Base-by-base conservation (phyloP, 2,329 filamentous ascomycete genomes). In the Rasamsonia emersonii region DNA sequence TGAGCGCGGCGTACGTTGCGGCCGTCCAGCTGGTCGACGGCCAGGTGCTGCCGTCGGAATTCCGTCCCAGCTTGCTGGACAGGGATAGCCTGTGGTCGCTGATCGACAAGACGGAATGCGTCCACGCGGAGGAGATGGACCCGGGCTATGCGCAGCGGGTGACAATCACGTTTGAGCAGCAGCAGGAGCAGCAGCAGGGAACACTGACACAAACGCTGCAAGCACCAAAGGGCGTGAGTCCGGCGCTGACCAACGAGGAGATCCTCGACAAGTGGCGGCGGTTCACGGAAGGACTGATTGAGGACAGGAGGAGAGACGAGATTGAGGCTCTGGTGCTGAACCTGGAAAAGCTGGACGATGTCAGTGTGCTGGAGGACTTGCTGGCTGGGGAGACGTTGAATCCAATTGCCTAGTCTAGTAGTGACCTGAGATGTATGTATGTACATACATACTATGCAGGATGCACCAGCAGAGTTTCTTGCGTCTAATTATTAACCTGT, bases 1-100 rank as follows among this genome's bases (percentile, higher is more conserved):
- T 64, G 61, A 56, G 47, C 31, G 46, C 43, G 9, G 39, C 50
- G 1, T 64, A 61, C 37, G 45, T 53, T 8, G 51, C 50, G 2
- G 61, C 54, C 0, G 50, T 46, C 4, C 58, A 64, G 31, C 37
- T 65, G 3, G 46, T 64, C 4, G 56, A 64, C 35, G 40, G 41
- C 3, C 38, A 57, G 16, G 58, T 64, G 2, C 39, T 60, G 2
- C 43, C 50, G 4, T 43, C 42, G 2, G 50, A 62, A 19, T 64
- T 59, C 33, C 35, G 42, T 4, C 30, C 44, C 3, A 41, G 49
- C 13, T 48, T 41, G 31, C 43, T 64, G 0, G 48, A 61, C 13
- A 43, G 56, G 5, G 55, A 61, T 18, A 29, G 46, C 2, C 34
- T 64, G 2, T 62, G 59, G 57, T 37, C 49, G 1, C 36, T 64